phyloP scores from a whole-genome alignment of 1,284 basidiomycete species.

The Sphagnurus paluster region DNA sequence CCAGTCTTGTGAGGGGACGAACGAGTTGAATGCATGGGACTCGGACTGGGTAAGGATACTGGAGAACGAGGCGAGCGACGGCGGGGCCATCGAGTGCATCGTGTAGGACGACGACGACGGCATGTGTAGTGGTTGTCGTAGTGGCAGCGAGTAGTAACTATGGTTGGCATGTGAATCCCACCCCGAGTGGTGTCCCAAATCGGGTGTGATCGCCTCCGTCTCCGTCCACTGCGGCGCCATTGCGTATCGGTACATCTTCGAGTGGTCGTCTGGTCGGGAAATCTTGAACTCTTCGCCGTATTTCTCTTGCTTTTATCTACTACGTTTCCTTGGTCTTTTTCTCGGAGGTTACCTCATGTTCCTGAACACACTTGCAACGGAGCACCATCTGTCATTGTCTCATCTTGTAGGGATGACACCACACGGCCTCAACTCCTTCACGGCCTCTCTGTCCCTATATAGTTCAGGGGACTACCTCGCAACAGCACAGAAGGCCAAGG shows the following conservation, averaged over 20 bases:
- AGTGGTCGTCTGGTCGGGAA: too few relatives aligned
- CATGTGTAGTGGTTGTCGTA: too few relatives aligned
- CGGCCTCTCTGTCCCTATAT: too few relatives aligned
- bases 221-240: not conserved
- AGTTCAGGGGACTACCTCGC: too few relatives aligned
- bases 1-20: constrained; percentile 36
- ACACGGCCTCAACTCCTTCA: too few relatives aligned
- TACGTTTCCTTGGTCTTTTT: not conserved
- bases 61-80: constrained; percentile 18
- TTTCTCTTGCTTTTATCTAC: too few relatives aligned
- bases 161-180: constrained; percentile 17
- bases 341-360: not conserved
- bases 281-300: too few relatives aligned
- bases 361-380: too few relatives aligned
- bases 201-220: constrained; percentile 10
- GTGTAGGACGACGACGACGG: constrained; percentile 10
- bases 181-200: constrained; percentile 14
- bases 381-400: too few relatives aligned
- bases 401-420: too few relatives aligned
- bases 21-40: constrained; percentile 43
- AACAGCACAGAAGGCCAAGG: too few relatives aligned
- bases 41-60: constrained; percentile 35
- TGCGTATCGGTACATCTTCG: not conserved
- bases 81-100: constrained; percentile 18
- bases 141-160: not conserved